Base-by-base conservation (phyloP, 2,329 filamentous ascomycete species). In the Cercospora sojina region DNA sequence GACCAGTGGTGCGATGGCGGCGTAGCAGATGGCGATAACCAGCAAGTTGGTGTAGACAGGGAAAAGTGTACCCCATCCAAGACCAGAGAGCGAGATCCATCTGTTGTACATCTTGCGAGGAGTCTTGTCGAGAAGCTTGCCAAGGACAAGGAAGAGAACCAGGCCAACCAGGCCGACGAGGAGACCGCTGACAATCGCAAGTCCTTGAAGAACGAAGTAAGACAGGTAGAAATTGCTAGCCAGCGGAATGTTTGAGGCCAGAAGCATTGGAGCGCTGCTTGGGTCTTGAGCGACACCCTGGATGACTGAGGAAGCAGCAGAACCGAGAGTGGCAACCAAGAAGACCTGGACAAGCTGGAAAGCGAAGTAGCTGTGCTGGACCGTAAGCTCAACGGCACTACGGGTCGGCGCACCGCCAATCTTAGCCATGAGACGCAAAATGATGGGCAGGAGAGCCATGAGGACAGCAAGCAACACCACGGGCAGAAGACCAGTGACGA, bases 271-370 rank as follows among this genome's bases (percentile, higher is more conserved):
- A 3, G 73, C 73, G 8, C 65, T 70, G 12, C 65, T 51, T 12
- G 77, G 83, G 66, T 91, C 90, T 16, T 83, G 75, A 0, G 93
- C 90, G 13, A 88, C 81, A 57, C 96, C 88, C 20, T 87, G 73
- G 1, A 88, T 83, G 0, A 91, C 87, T 6, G 89, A 86, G 3
- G 92, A 87, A 9, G 93, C 93, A 1, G 92, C 89, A 16, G 92
- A 94, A 1, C 91, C 86, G 31, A 98, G 71, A 0, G 94, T 97
- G 0, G 91, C 89, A 58, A 98, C 87, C 65, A 98, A 81, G 81
- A 98, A 98, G 53, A 97, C 91, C 77, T 98, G 93, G 20, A 97
- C 84, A 51, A 98, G 88, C 78, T 95, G 92, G 81, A 96, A 96
- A 55, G 86, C 87, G 75, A 97, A 99, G 83, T 96, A 98, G 72